Evolutionary conservation across 2,329 filamentous ascomycete species (phyloP), one percentile per base, ranked within the genome.

Genomic region (Alternaria dauci): DNA sequence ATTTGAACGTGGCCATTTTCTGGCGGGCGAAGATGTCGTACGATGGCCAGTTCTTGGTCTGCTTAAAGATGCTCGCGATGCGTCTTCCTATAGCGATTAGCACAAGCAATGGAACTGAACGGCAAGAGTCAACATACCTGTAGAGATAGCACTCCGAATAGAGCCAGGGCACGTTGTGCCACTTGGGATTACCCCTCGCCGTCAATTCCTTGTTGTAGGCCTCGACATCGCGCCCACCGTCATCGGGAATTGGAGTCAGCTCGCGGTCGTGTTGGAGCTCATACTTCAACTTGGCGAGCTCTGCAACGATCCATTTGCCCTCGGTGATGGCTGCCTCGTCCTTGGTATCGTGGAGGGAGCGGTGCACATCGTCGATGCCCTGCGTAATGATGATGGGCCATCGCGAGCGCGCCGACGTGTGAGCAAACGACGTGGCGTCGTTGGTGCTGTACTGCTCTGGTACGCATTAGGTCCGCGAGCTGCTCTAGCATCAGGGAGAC

Each of bases 381-480:
- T 93, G 88, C 16, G 95, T 98, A 71, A 99, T 82, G 75, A 99
- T 99, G 58, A 97, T 85, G 16, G 95, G 95, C 95, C 94, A 99
- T 78, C 95, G 86, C 68, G 93, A 90, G 73, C 90, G 86, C 34
- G 92, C 94, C 8, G 95, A 97, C 61, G 89, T 84, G 79, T 89
- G 93, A 53, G 91, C 95, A 77, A 98, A 98, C 48, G 93, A 97
- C 42, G 85, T 91, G 72, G 87, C 87, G 82, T 98, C 94, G 71
- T 86, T 88, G 38, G 93, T 98, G 70, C 84, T 85, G 78, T 90
- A 96, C 62, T 88, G 88, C 47, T 90, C 92, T 96, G 71, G 57
- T 28, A 9, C 16, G 8, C 7, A 34, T 42, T n/a, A 48, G 36
- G 20, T 23, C 32, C 18, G 26, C 25, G 34, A 28, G 2, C 4